Evolutionary conservation across 495 filamentous ascomycete species (phyloP).

Genomic region (Friedmanniomyces simplex): DNA sequence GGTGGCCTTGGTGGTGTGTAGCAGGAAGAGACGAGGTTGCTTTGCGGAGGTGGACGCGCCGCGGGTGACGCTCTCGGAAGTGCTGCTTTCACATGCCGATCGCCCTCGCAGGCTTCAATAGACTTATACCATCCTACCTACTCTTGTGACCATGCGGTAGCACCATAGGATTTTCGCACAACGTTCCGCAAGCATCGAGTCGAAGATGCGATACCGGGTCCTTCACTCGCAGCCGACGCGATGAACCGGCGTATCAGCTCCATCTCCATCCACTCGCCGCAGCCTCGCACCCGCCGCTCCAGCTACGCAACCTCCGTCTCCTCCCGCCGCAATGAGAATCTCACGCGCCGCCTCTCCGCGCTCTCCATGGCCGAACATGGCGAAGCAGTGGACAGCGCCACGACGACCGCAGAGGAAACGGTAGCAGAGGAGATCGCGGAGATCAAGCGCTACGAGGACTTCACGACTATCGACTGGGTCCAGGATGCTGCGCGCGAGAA

Average conservation of each 20-base stretch:
- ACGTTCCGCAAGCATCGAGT: background rate
- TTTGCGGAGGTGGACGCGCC: background rate
- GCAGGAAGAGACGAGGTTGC: background rate
- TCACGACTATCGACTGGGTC: constrained; percentile 99
- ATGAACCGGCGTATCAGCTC: constrained; percentile 34
- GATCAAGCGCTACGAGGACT: constrained; percentile 96
- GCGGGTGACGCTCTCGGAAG: background rate
- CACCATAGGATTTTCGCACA: background rate
- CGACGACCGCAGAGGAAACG: constrained; percentile 33
- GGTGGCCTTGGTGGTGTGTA: background rate
- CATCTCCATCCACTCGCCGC: constrained; percentile 20
- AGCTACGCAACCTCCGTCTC: constrained; percentile 37
- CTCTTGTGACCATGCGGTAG: background rate
- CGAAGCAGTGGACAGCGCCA: constrained; percentile 37
- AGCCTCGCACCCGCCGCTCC: constrained; percentile 25
- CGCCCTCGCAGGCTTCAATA: background rate
- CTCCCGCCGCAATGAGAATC: constrained; percentile 31
- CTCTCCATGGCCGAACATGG: constrained; percentile 54
- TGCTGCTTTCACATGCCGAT: background rate
- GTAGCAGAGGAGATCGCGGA: constrained; percentile 93
- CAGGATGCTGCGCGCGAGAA: constrained; percentile 93
- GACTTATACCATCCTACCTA: background rate
- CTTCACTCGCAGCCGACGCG: constrained; percentile 20
- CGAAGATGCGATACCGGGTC: background rate
- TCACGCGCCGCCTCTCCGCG: constrained; percentile 62